phyloP scores from a whole-genome alignment of 257 asterid species.

The Penstemon barbatus region DNA sequence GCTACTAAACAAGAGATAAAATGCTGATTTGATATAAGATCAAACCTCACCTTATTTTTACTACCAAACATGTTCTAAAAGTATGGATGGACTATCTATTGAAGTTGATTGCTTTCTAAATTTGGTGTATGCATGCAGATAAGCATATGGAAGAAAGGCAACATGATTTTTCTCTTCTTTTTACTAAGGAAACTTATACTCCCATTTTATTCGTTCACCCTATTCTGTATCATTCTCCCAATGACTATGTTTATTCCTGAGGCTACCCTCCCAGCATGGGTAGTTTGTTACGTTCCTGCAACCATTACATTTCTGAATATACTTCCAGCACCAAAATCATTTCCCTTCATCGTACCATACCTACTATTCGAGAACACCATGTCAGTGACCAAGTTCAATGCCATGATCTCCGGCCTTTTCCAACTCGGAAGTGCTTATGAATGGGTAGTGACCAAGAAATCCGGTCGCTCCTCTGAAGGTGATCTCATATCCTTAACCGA shows the following conservation, averaged over 20 bases:
- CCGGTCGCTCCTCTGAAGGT: constrained; percentile 84
- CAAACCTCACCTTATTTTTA: too few species aligned
- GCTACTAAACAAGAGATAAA: too few species aligned
- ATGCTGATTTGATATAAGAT: too few species aligned
- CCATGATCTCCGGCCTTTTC: constrained; percentile 91
- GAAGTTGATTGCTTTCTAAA: constrained; percentile 9
- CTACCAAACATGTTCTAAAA: too few species aligned
- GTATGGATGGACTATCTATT: neutral
- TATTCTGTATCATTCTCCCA: constrained; percentile 87
- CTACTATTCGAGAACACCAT: constrained; percentile 87
- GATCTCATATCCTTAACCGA: constrained; percentile 58
- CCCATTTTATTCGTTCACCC: constrained; percentile 91
- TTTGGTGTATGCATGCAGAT: constrained; percentile 39
- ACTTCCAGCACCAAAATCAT: constrained; percentile 85
- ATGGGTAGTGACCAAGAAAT: constrained; percentile 93
- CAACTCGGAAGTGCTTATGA: constrained; percentile 91
- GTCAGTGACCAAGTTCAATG: constrained; percentile 96
- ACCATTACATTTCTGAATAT: constrained; percentile 76
- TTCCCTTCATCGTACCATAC: constrained; percentile 91
- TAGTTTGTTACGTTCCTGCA: constrained; percentile 81
- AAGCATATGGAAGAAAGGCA: constrained; percentile 52
- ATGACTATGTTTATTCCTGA: constrained; percentile 95
- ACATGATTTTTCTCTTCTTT: constrained; percentile 72
- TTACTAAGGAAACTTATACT: constrained; percentile 72
- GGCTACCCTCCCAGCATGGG: constrained; percentile 90